Evolutionary conservation across 2,329 filamentous ascomycete genomes (phyloP), one percentile per base, ranked within the genome.

Genomic region (Fusarium continuum): DNA sequence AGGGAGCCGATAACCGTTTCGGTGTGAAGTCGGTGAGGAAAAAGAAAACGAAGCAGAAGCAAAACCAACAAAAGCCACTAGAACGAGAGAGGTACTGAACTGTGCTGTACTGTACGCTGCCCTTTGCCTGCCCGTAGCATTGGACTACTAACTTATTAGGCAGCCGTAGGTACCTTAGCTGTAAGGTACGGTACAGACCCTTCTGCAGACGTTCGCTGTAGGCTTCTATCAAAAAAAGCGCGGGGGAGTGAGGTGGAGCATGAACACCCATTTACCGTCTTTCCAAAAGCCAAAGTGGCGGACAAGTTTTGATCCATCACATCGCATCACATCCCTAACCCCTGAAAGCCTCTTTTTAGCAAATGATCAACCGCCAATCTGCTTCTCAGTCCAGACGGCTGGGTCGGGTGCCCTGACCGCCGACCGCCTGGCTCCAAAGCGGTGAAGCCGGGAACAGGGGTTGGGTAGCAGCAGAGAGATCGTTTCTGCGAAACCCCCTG

Each of bases 11-110:
- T 56, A 51, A 52, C 62, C 55, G 56, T 59, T 73, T 72, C 71
- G 71, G 70, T 71, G 66, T 73, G 71, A 73, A 73, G 71, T 73
- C 71, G 71, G 71, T 73, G 71, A 70, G 57, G 48, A 13, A 32
- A 55, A 54, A 50, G 60, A 60, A 66, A 50, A 61, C 31, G 45
- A 61, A 31, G 44, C 58, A 57, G 58, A 65, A 53, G 65, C 55
- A 65, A 63, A 61, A 39, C n/a, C n/a, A n/a, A 31, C 63, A 56
- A 46, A 43, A 38, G 49, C 56, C 40, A 65, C 41, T 26, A 41
- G 17, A 41, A n/a, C n/a, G 23, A 23, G 8, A 34, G 10, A 57
- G 13, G 25, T 26, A 25, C 25, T 32, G 54, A 19, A 39, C 22
- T 7, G 20, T 44, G 16, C 26, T n/a, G 41, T 44, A 32, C 25